Conservation (phyloP, 2,329 filamentous ascomycete genomes). For the Aspergillus fumigatus region DNA sequence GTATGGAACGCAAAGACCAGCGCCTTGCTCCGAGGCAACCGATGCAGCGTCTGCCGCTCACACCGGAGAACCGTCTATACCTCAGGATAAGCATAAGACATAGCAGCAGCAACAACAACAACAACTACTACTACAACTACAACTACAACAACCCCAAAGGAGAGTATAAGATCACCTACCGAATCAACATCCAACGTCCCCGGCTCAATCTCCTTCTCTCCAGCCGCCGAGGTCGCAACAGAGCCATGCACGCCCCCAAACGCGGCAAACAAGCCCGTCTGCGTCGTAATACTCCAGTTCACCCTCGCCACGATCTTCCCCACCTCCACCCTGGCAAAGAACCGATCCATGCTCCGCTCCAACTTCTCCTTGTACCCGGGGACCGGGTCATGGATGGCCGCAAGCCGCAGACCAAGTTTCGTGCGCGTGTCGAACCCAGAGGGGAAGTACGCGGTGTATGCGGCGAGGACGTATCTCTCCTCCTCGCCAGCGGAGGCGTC, state of each 20-base stretch:
- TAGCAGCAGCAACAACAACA: too few species aligned
- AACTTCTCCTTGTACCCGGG: slow-evolving; percentile 55
- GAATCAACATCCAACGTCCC: slow-evolving; percentile 45
- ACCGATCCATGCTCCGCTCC: slow-evolving; percentile 58
- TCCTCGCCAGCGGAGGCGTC: slow-evolving; percentile 8
- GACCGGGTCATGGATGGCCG: slow-evolving; percentile 56
- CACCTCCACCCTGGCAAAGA: slow-evolving; percentile 51
- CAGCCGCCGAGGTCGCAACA: slow-evolving; percentile 10
- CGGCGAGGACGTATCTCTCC: slow-evolving; percentile 51
- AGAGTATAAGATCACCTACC: slow-evolving; percentile 7
- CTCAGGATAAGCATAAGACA: slow-evolving; percentile 6
- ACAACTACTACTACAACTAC: too few species aligned
- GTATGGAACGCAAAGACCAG: slow-evolving; percentile 61
- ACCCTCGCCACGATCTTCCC: slow-evolving; percentile 53
- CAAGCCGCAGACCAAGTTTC: slow-evolving; percentile 51
- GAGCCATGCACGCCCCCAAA: slow-evolving; percentile 33
- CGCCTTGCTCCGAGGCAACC: slow-evolving; percentile 50
- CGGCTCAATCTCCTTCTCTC: slow-evolving; percentile 19
- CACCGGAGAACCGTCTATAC: slow-evolving; percentile 48
- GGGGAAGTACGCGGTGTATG: slow-evolving; percentile 54
- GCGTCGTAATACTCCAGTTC: slow-evolving; percentile 47
- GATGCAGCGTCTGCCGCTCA: slow-evolving; percentile 60
- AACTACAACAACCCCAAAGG: background rate
- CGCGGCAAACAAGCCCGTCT: slow-evolving; percentile 38
- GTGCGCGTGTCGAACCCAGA: slow-evolving; percentile 54